Percentiles rank a stretch among this genome's conserved stretches.
Evolutionary conservation across 169 alveolate genomes (phyloP).

Genomic region (Cytauxzoon felis): DNA sequence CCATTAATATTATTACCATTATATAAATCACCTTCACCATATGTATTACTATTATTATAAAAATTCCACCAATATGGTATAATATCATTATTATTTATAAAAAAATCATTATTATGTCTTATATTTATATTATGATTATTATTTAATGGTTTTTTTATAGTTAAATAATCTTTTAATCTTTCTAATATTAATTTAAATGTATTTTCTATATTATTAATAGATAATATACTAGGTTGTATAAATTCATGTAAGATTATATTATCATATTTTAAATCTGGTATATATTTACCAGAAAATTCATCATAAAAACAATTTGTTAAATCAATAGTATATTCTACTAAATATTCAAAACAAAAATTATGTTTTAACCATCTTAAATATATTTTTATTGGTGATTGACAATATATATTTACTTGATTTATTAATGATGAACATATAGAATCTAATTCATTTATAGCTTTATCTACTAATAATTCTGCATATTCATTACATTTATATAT

Average conservation of each 20-base stretch:
- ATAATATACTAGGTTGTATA: constrained; percentile 40
- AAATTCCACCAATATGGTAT: constrained; percentile 63
- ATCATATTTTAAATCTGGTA: constrained; percentile 9
- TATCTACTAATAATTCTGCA: constrained; percentile 27
- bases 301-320: constrained; percentile 16
- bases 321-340: constrained; percentile 33
- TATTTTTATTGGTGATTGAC: constrained; percentile 56
- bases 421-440: constrained; percentile 48
- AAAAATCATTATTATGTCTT: neutral
- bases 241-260: constrained; percentile 53
- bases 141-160: neutral
- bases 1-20: constrained; percentile 4
- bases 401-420: constrained; percentile 11
- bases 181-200: constrained; percentile 21
- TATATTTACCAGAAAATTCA: constrained; percentile 32
- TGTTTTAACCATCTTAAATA: constrained; percentile 38
- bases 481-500: constrained; percentile 29
- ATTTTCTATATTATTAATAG: constrained; percentile 19
- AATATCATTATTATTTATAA: constrained; percentile 14
- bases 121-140: neutral
- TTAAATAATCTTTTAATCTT: constrained; percentile 21
- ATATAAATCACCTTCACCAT: constrained; percentile 48
- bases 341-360: constrained; percentile 47
- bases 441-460: constrained; percentile 8
- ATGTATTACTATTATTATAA: constrained; percentile 44